phyloP scores from a whole-genome alignment of 352 stramenopile species.

The Labyrinthula sp. region DNA sequence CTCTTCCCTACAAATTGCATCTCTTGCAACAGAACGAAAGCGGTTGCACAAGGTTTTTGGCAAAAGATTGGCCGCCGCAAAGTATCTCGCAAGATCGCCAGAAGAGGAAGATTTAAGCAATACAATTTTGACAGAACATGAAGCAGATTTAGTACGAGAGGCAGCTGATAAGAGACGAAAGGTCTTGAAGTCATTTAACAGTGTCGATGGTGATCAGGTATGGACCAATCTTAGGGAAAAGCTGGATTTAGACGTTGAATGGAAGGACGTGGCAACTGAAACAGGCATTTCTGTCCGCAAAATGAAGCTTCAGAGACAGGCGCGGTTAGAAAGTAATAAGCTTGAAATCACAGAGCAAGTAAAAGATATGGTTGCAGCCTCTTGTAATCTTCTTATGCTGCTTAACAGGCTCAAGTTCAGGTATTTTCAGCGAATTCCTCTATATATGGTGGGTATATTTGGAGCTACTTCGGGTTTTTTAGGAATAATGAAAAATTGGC shows the following conservation, averaged over 20 bases:
- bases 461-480: constrained; percentile 1
- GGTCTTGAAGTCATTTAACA: no score
- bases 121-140: not conserved
- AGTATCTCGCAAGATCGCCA: no score
- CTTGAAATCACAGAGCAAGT: constrained; percentile 15
- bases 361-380: constrained; percentile 8
- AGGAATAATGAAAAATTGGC: constrained; percentile 27
- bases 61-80: not conserved
- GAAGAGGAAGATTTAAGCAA: no score
- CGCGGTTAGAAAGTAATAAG: not conserved
- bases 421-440: constrained; percentile 9
- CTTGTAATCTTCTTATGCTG: constrained; percentile 24
- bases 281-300: no score
- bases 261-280: not conserved
- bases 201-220: no score
- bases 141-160: no score
- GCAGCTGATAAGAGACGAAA: no score
- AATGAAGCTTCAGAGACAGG: no score
- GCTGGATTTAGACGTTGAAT: constrained; percentile 2
- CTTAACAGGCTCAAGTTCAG: constrained; percentile 25
- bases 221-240: not conserved
- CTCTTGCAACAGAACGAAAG: not conserved
- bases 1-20: constrained; percentile 5
- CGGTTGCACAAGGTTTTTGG: constrained; percentile 6
- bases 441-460: constrained; percentile 13